A percentile compares a stretch with the other conserved stretches of the same genome.
phyloP scores from a whole-genome alignment of 1,284 basidiomycete genomes.

The Marasmius fiardii region DNA sequence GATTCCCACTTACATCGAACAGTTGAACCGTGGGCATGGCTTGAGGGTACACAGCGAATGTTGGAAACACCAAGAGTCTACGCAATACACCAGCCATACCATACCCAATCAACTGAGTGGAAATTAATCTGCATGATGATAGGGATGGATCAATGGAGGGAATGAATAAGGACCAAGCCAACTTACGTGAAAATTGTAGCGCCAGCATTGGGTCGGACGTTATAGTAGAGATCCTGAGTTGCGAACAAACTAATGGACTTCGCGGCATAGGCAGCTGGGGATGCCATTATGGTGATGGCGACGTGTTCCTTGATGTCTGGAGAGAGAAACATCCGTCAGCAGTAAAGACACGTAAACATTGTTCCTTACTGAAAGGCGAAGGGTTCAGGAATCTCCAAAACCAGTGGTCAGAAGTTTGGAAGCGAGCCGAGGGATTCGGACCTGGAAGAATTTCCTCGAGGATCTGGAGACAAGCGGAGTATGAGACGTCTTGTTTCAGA shows the following conservation, averaged over 20 bases:
- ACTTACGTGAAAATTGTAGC: slow-evolving; percentile 45
- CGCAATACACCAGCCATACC: slow-evolving; percentile 46
- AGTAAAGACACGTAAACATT: slow-evolving; percentile 14
- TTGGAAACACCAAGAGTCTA: slow-evolving; percentile 41
- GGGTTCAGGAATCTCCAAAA: slow-evolving; percentile 53
- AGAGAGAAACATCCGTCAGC: neutral
- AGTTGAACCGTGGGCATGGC: slow-evolving; percentile 46
- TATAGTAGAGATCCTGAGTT: slow-evolving; percentile 48
- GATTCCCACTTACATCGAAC: slow-evolving; percentile 33
- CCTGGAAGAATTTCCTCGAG: slow-evolving; percentile 48
- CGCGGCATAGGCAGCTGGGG: slow-evolving; percentile 47
- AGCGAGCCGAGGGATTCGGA: slow-evolving; percentile 26
- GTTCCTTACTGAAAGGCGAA: slow-evolving; percentile 44
- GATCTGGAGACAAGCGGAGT: slow-evolving; percentile 15
- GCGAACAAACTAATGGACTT: slow-evolving; percentile 49
- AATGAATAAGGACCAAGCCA: neutral
- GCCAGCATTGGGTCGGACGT: slow-evolving; percentile 43
- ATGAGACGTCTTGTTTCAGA: neutral
- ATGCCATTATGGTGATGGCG: slow-evolving; percentile 55
- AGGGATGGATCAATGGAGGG: slow-evolving; percentile 3
- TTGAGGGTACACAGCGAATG: slow-evolving; percentile 39
- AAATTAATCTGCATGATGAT: slow-evolving; percentile 30
- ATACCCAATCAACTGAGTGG: slow-evolving; percentile 52
- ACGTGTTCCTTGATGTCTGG: slow-evolving; percentile 59
- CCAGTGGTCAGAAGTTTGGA: slow-evolving; percentile 34